Evolutionary conservation across 305 asterid genomes (phyloP).

Genomic region (Ilex paraguariensis): DNA sequence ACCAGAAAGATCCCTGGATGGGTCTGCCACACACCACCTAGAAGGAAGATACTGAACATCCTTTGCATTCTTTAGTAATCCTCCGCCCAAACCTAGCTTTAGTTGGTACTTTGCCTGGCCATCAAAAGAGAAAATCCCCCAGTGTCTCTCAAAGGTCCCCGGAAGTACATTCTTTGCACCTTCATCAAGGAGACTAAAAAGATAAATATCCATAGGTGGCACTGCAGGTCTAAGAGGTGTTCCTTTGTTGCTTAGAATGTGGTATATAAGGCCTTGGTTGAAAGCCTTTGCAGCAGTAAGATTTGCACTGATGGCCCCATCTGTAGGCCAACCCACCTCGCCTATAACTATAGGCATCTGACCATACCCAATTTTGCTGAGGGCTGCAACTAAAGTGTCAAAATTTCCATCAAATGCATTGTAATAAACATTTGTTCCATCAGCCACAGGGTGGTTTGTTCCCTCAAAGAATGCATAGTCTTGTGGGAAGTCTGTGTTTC

Average conservation of each 20-base stretch:
- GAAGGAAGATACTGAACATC: constrained; percentile 73
- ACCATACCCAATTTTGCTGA: constrained; percentile 58
- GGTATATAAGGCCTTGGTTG: constrained; percentile 75
- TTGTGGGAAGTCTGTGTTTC: constrained; percentile 83
- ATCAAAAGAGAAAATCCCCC: constrained; percentile 93
- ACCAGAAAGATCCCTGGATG: constrained; percentile 53
- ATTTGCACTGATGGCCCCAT: constrained; percentile 73
- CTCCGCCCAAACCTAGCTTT: constrained; percentile 54
- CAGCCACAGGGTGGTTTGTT: constrained; percentile 64
- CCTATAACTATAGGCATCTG: constrained; percentile 87
- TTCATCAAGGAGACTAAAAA: constrained; percentile 83
- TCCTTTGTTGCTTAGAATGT: constrained; percentile 55
- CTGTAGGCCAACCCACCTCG: constrained; percentile 95
- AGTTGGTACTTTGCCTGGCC: constrained; percentile 82
- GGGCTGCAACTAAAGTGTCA: constrained; percentile 80
- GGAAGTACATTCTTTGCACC: constrained; percentile 81
- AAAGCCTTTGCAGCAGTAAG: constrained; percentile 75
- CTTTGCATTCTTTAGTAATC: constrained; percentile 60
- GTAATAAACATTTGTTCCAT: constrained; percentile 68
- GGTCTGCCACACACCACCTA: constrained; percentile 93
- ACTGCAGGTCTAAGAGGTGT: constrained; percentile 82
- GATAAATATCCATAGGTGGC: constrained; percentile 73
- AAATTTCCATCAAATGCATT: constrained; percentile 92
- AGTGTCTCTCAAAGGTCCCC: constrained; percentile 85
- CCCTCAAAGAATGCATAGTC: constrained; percentile 92